A percentile compares a stretch with the other conserved stretches of the same genome.
phyloP scores from a whole-genome alignment of 1,139 yeast genomes.

The Suhomyces terraborum region DNA sequence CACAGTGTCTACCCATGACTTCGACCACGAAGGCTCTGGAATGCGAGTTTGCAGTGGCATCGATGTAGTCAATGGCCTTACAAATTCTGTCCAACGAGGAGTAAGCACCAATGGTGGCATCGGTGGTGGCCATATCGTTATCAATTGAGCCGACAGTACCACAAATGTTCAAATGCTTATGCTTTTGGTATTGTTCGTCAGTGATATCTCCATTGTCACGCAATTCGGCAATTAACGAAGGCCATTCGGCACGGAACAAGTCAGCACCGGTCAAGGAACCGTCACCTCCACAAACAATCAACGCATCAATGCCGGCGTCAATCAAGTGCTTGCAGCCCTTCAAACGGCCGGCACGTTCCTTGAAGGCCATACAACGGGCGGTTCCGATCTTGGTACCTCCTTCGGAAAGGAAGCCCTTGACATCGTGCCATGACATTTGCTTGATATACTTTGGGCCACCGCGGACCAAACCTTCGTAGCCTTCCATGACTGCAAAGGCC shows the following conservation, averaged over 20 bases:
- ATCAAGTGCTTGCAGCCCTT: slow-evolving; percentile 82
- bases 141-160: slow-evolving; percentile 97
- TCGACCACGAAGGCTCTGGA: slow-evolving; percentile 97
- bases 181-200: slow-evolving; percentile 54
- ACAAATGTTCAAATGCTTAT: slow-evolving; percentile 79
- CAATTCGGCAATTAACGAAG: slow-evolving; percentile 74
- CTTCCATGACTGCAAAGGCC: slow-evolving; percentile 92
- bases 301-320: slow-evolving; percentile 87
- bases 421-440: slow-evolving; percentile 89
- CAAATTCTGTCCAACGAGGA: slow-evolving; percentile 93
- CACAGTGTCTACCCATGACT: slow-evolving; percentile 99
- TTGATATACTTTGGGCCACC: slow-evolving; percentile 72
- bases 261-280: slow-evolving; percentile 98
- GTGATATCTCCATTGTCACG: slow-evolving; percentile 56
- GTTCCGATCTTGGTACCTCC: slow-evolving; percentile 98
- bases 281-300: slow-evolving; percentile 98
- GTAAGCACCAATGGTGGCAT: slow-evolving; percentile 94
- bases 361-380: slow-evolving; percentile 85
- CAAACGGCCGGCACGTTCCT: slow-evolving; percentile 82
- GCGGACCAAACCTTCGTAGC: slow-evolving; percentile 88
- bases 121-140: slow-evolving; percentile 96
- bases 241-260: slow-evolving; percentile 92
- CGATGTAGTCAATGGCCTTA: slow-evolving; percentile 91
- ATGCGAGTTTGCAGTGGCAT: slow-evolving; percentile 95
- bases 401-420: slow-evolving; percentile 83